Base-by-base conservation (phyloP, 768 basidiomycete species). In the Butyriboletus loyo region DNA sequence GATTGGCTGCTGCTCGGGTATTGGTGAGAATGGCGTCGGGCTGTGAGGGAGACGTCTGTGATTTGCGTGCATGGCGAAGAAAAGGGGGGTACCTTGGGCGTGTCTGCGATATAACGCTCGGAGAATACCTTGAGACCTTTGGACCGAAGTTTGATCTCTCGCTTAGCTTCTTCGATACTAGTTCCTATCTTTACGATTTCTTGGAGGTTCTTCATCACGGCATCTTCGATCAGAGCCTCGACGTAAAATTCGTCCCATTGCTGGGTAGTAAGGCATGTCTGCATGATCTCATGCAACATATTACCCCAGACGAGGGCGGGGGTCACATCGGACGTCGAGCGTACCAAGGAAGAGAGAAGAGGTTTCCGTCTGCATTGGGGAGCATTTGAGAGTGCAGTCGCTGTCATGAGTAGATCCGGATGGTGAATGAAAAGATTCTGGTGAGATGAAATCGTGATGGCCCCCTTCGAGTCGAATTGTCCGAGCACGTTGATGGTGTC, bases 271-370 rank as follows among this genome's bases (percentile, higher is more conserved):
- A 98, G 73, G 59, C 91, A 93, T 0, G 77, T 73, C 65, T 98
- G 94, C 74, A 97, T 83, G 31, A 98, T 85, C 58, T 92, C 86
- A 61, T 99, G 97, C 6, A 97, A 78, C 70, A 98, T 84, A 60
- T 87, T 97, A 34, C 97, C 97, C 84, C 93, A 98, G 0, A 96
- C 76, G 11, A 91, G 75, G 6, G 86, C 76, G 2, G 88, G 85
- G 0, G 85, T 82, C 14, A 73, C 71, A 54, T 86, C 84, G 7
- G 78, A 81, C 0, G 77, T 72, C 0, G 83, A 79, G 35, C 80
- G 83, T 38, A 87, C 70, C 46, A 86, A 74, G 38, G 75, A 72
- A 37, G 82, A 83, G 28, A 99, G 73, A n/a, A 98, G 75, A 0
- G 96, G 91, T 69, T 87, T 91, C 10, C 97, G 86, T 21, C 82